These are phyloP conservation scores for Schoenoplectus triqueter DNA, from an alignment of 202 grass and related monocot species.

Conservation along the genomic window DNA sequence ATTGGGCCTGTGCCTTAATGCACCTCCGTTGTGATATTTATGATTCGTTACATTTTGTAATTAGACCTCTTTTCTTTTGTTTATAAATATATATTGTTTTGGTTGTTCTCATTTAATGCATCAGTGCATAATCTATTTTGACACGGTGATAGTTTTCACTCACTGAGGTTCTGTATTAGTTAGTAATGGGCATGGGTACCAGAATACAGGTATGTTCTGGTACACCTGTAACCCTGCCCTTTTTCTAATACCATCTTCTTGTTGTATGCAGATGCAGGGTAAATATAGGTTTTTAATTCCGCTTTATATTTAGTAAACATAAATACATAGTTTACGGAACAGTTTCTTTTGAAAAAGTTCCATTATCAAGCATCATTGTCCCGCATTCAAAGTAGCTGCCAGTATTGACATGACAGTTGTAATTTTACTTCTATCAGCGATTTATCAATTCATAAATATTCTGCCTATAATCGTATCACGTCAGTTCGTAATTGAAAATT, in stretches of 20 bases:
- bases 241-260: neutral
- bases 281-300: neutral
- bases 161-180: neutral
- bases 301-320: neutral
- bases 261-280: neutral
- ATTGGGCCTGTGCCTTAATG: conserved; percentile 80
- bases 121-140: neutral
- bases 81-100: neutral
- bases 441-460: neutral
- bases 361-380: neutral
- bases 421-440: neutral
- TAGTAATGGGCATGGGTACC: neutral
- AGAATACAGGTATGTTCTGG: neutral
- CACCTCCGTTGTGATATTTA: conserved; percentile 54
- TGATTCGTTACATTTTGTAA: conserved; percentile 7
- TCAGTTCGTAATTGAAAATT: neutral
- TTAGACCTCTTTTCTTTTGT: neutral
- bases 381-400: neutral
- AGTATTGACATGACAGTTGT: neutral
- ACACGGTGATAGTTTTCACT: neutral
- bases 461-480: neutral
- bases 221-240: neutral
- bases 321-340: neutral
- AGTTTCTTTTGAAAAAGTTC: too few species aligned
- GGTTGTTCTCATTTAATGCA: neutral